Evolutionary conservation across 257 asterid species (phyloP), one percentile per base, ranked within the genome.

Genomic region (Perilla frutescens): DNA sequence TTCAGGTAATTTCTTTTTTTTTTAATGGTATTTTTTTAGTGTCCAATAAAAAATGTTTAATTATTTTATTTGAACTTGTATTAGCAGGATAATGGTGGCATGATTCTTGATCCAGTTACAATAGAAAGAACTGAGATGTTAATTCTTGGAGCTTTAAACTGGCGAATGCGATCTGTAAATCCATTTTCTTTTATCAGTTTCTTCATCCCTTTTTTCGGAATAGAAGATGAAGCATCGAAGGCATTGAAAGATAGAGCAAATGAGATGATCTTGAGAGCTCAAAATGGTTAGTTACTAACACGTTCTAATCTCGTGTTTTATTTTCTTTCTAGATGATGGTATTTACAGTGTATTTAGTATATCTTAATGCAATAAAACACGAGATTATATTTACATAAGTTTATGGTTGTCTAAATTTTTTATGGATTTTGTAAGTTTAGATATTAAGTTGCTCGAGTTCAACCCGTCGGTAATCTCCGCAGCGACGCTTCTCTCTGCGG

Each of bases 131-230:
- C 83, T 90, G 97, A 90, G 77, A 65, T 85, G 72, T 50, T 87
- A 48, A 85, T 90, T 10, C 91, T 90, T 34, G 91, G 89, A 20
- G 86, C 89, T 61, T 80, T 90, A 6, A 76, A 85, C 71, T 90
- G 97, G 97, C 31, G 97, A 81, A 87, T 84, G 97, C 82, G 90
- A 13, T 90, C 97, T 2, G 82, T 86, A 2, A 88, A 81, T 70
- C 89, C 97, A 0, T 88, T 90, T 34, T 83, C 80, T 0, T 90
- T 88, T 61, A 12, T 73, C 43, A 77, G 67, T 68, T 87, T 70
- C 77, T 88, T 87, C 75, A 51, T 88, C 66, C 34, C 84, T 0
- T 76, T 81, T 31, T 81, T 87, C 66, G 71, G 73, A 41, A 76
- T 78, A 29, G 71, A 83, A 8, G 89, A 84, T 48, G 66, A 53